These are phyloP conservation scores for Lasiosphaeria miniovina DNA, from an alignment of 495 filamentous ascomycete genomes.

Conservation along the genomic window DNA sequence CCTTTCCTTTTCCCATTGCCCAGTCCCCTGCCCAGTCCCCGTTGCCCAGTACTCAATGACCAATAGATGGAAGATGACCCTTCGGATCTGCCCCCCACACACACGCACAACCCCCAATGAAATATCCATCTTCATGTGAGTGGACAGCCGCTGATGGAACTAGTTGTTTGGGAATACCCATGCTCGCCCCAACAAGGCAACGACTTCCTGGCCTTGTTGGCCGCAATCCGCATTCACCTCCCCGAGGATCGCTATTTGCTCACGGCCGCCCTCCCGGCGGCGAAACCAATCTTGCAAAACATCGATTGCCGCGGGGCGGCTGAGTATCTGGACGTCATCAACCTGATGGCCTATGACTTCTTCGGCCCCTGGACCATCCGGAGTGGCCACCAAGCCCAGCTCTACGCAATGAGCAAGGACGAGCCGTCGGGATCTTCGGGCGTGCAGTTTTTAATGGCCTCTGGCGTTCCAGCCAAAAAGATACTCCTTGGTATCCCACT, in stretches of 20 bases:
- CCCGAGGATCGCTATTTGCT: constrained; percentile 71
- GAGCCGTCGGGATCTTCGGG: constrained; percentile 63
- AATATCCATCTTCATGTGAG: not conserved
- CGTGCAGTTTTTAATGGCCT: constrained; percentile 61
- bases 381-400: constrained; percentile 76
- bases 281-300: constrained; percentile 67
- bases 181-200: constrained; percentile 63
- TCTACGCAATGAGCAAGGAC: constrained; percentile 59
- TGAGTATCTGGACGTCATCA: constrained; percentile 71
- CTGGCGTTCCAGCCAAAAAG: constrained; percentile 68
- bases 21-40: constrained; percentile 6
- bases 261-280: constrained; percentile 79
- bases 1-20: constrained; percentile 7
- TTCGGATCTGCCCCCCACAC: constrained; percentile 3
- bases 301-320: constrained; percentile 68
- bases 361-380: constrained; percentile 70
- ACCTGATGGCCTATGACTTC: constrained; percentile 87
- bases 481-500: constrained; percentile 77
- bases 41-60: constrained; percentile 6
- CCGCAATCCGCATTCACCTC: constrained; percentile 64
- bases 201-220: constrained; percentile 71
- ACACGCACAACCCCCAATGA: constrained; percentile 3
- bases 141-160: constrained; percentile 14
- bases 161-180: constrained; percentile 93
- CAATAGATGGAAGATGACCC: constrained; percentile 8